phyloP scores from a whole-genome alignment of 2,329 filamentous ascomycete species.

The Sphaerulina musiva region DNA sequence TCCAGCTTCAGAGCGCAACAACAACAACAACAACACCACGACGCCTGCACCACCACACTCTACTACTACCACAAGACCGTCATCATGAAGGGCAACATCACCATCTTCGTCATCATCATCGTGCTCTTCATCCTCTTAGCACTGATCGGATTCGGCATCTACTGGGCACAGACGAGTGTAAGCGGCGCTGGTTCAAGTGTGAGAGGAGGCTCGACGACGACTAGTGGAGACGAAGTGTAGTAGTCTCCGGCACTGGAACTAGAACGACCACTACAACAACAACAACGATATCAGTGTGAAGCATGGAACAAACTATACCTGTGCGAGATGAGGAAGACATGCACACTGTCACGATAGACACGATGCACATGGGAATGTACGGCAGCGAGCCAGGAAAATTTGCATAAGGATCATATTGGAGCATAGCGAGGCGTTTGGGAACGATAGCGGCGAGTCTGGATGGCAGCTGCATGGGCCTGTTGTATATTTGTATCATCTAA shows the following conservation, averaged over 20 bases:
- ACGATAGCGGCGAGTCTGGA: neutral
- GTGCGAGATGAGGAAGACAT: neutral
- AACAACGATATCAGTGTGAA: neutral
- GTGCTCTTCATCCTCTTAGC: conserved; percentile 48
- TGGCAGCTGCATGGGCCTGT: neutral
- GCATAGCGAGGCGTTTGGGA: conserved; percentile 19
- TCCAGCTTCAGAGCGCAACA: neutral
- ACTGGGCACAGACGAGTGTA: conserved; percentile 41
- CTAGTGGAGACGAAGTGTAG: conserved; percentile 30
- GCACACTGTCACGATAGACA: neutral
- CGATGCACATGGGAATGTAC: conserved; percentile 1
- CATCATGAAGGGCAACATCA: conserved; percentile 47
- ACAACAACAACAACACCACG: neutral
- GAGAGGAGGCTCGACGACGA: conserved; percentile 24
- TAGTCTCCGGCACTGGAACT: conserved; percentile 12
- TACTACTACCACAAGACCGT: neutral
- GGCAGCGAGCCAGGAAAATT: neutral
- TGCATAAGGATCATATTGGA: conserved; percentile 1
- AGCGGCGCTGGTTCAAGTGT: conserved; percentile 24
- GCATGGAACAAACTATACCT: neutral
- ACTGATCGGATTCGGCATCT: conserved; percentile 46
- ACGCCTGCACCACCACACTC: neutral
- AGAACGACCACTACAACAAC: neutral
- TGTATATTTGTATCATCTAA: conserved; percentile 4
- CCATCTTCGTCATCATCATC: conserved; percentile 49